These are phyloP conservation scores for Pyrenochaeta sp. DNA, from an alignment of 2,329 filamentous ascomycete species.

Conservation along the genomic window DNA sequence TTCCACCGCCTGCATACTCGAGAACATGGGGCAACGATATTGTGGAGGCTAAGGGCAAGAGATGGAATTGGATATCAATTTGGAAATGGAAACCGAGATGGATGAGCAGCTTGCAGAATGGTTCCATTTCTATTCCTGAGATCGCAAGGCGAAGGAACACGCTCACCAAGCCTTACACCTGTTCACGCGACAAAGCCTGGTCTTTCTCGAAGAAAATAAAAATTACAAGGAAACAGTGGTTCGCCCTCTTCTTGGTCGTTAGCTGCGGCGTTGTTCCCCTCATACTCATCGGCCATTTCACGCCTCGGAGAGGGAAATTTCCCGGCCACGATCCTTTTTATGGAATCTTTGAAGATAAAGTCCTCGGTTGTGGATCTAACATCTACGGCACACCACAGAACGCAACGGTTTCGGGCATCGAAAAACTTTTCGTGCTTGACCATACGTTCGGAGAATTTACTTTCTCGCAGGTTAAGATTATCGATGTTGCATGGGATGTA, in stretches of 20 bases:
- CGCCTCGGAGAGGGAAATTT: neutral
- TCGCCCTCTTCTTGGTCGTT: conserved; percentile 18
- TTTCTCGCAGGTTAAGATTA: conserved; percentile 45
- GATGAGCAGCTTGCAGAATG: conserved; percentile 7
- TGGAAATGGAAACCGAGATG: conserved; percentile 6
- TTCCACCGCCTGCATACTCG: conserved; percentile 1
- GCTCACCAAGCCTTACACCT: neutral
- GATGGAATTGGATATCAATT: neutral
- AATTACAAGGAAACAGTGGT: conserved; percentile 18
- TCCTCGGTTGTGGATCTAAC: conserved; percentile 17
- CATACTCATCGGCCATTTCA: conserved; percentile 14
- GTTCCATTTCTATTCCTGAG: neutral
- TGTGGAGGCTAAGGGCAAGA: neutral
- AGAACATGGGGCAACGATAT: conserved; percentile 15
- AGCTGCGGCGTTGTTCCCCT: conserved; percentile 17
- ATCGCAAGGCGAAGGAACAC: neutral
- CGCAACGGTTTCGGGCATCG: conserved; percentile 28
- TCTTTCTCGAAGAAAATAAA: conserved; percentile 3
- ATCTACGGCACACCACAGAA: conserved; percentile 17
- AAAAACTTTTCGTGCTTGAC: conserved; percentile 42
- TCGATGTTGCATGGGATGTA: conserved; percentile 50
- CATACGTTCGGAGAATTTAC: conserved; percentile 30
- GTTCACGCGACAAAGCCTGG: neutral
- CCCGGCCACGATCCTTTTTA: conserved; percentile 7
- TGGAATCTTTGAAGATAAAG: conserved; percentile 22